A percentile compares a stretch with the other conserved stretches of the same genome.
Evolutionary conservation across 805 yeast species (phyloP).

Genomic region (Lachancea lanzarotensis): DNA sequence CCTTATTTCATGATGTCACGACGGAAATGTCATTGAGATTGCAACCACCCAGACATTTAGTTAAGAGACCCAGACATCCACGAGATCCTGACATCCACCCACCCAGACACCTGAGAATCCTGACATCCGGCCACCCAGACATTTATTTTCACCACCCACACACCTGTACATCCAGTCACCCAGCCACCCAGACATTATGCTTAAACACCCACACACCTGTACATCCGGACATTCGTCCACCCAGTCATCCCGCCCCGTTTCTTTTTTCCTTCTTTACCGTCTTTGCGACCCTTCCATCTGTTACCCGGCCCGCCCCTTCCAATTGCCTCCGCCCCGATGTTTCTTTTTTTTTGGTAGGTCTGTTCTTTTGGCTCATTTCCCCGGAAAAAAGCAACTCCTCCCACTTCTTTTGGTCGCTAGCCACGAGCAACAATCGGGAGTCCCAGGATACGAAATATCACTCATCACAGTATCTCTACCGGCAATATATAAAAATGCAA

Average conservation of each 20-base stretch:
- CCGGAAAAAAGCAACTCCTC: neutral
- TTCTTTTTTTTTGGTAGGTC: neutral
- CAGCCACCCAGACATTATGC: neutral
- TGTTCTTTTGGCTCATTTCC: neutral
- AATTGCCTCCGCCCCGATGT: neutral
- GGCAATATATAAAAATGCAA: neutral
- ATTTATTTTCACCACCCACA: neutral
- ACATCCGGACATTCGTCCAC: neutral
- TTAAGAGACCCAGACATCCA: no score
- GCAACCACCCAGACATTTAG: no score
- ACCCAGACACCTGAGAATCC: no score
- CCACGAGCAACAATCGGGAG: neutral
- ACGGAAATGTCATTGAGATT: no score
- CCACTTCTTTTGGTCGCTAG: neutral
- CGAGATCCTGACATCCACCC: no score
- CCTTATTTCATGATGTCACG: no score
- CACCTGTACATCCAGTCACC: neutral
- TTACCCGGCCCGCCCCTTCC: neutral
- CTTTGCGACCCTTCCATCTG: neutral
- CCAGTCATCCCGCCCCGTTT: neutral
- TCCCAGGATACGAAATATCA: conserved; percentile 2
- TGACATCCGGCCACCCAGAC: no score
- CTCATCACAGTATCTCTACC: neutral
- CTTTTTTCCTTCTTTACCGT: neutral
- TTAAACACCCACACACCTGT: neutral